Evolutionary conservation across 1,139 yeast species (phyloP).

Genomic region (Candida sp.): DNA sequence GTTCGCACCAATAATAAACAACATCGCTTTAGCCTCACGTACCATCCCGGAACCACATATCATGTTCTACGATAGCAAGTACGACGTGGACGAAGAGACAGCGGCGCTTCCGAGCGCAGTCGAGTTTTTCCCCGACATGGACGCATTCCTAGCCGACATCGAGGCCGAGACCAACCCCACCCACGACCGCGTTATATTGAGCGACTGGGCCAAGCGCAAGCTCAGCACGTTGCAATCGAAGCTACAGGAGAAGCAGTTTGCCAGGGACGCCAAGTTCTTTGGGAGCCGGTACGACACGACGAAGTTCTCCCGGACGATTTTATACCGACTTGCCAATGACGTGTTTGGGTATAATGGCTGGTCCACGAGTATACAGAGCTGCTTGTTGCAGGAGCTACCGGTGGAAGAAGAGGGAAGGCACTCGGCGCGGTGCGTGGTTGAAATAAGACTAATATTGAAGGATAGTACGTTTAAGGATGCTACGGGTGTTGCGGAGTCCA

Average conservation of each 20-base stretch:
- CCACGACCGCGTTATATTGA: neutral
- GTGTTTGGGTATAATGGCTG: conserved; percentile 73
- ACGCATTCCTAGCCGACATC: conserved; percentile 18
- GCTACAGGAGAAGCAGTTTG: conserved; percentile 29
- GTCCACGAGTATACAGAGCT: conserved; percentile 52
- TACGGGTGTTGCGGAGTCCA: conserved; percentile 45
- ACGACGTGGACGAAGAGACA: conserved; percentile 12
- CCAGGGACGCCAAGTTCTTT: conserved; percentile 16
- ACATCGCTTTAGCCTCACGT: neutral
- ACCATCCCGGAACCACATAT: neutral
- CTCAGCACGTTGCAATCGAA: conserved; percentile 42
- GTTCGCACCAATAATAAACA: neutral
- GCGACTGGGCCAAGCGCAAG: conserved; percentile 33
- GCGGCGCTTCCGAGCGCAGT: conserved; percentile 19
- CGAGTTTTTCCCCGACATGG: conserved; percentile 28
- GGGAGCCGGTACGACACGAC: conserved; percentile 6
- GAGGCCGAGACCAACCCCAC: conserved; percentile 7
- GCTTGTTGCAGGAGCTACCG: conserved; percentile 4
- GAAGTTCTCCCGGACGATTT: conserved; percentile 24
- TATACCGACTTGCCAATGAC: conserved; percentile 61
- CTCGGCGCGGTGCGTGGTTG: conserved; percentile 27
- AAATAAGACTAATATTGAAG: conserved; percentile 42
- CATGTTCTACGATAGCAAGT: conserved; percentile 12
- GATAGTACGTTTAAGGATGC: conserved; percentile 52
- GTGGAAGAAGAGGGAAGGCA: conserved; percentile 16